Base-by-base conservation (phyloP, 2,329 filamentous ascomycete genomes). In the Chaetomiaceae sp. region DNA sequence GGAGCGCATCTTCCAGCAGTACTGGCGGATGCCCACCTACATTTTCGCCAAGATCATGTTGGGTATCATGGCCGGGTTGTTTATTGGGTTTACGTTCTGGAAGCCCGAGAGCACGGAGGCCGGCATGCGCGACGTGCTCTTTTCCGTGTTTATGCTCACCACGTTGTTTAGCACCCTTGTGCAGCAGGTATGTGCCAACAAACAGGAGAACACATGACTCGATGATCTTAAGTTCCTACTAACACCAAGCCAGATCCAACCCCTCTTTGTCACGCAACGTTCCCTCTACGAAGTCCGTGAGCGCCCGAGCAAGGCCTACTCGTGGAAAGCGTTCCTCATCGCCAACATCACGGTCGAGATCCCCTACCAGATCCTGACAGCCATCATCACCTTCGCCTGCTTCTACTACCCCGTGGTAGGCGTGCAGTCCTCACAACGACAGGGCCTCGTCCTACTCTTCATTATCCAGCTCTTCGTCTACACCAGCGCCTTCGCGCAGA, bases 1-100 rank as follows among this genome's bases (percentile, higher is more conserved):
- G 2, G 60, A 74, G 8, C 82, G 88, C 51, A 81, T 90, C 5
- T 90, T 90, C 68, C 79, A 88, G 62, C 88, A 93, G 63, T 91
- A 91, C 73, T 92, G 88, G 87, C 79, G 88, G 40, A 88, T 82
- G 50, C 88, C 88, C 0, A 74, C 75, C 10, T 93, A 93, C 68
- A 82, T 93, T 61, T 86, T 88, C 66, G 79, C 86, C 50, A 92
- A 92, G 70, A 65, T 79, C 2, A 65, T 75, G 1, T 77, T 92
- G 16, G 83, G 70, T 2, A 56, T 78, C 45, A 73, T 81, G 74
- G 81, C 20, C 73, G 78, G 54, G 6, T 71, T 92, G 2, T 91
- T 91, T 63, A 85, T 90, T 52, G 87, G 86, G 1, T 87, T 89
- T 65, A 85, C 83, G 0, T 88, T 90, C 66, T 88, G 74, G 68